A percentile compares a stretch with the other conserved stretches of the same genome.
Evolutionary conservation across 163 green algal species (phyloP).

Genomic region (Chlorella variabilis): DNA sequence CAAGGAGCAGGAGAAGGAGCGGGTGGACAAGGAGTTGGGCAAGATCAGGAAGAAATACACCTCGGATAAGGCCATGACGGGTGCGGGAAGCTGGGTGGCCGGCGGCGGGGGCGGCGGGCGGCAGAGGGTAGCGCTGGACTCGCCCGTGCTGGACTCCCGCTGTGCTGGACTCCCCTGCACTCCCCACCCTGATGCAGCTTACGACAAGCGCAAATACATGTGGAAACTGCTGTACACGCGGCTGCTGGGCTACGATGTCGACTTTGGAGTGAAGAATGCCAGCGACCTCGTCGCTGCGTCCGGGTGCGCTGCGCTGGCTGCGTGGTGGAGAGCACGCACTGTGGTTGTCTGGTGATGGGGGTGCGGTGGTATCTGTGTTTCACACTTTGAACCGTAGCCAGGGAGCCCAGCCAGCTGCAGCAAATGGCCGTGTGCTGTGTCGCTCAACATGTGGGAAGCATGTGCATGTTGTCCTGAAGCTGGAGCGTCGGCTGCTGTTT

Average conservation of each 20-base stretch:
- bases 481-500: too few relatives aligned
- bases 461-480: too few relatives aligned
- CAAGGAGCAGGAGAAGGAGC: constrained; percentile 91
- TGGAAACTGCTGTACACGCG: constrained; percentile 99
- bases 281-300: constrained; percentile 90
- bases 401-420: too few relatives aligned
- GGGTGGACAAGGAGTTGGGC: constrained; percentile 98
- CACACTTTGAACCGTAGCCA: too few relatives aligned
- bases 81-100: constrained; percentile 12
- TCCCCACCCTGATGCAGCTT: constrained; percentile 68
- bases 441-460: too few relatives aligned
- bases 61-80: constrained; percentile 58
- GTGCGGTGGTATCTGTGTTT: too few relatives aligned
- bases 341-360: neutral
- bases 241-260: constrained; percentile 99
- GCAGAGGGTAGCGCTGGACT: neutral
- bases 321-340: too few relatives aligned
- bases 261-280: constrained; percentile 99
- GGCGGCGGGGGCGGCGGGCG: neutral
- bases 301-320: constrained; percentile 64
- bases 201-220: constrained; percentile 99
- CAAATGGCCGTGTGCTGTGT: too few relatives aligned
- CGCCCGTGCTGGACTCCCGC: neutral
- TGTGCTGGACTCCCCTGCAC: neutral
- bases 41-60: constrained; percentile 98